Percentiles rank a stretch among this genome's conserved stretches.
These are phyloP conservation scores for Candida namnaoensis DNA, from an alignment of 805 yeast species.

Conservation along the genomic window DNA sequence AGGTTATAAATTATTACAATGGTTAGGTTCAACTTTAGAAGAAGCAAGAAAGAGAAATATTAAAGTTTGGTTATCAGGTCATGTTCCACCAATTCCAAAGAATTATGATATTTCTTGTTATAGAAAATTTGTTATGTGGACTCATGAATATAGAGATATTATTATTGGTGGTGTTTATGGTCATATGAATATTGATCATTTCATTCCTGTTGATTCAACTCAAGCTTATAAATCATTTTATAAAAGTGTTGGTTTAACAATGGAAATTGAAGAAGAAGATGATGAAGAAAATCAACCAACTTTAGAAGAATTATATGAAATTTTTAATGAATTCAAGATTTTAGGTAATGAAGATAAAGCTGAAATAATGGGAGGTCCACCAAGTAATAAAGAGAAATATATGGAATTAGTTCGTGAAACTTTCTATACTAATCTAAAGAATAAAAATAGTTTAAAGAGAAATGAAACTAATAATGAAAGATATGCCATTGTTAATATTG, in stretches of 20 bases:
- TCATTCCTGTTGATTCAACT: constrained; percentile 64
- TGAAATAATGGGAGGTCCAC: constrained; percentile 51
- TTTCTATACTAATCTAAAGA: constrained; percentile 32
- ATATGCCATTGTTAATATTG: constrained; percentile 61
- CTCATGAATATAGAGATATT: constrained; percentile 75
- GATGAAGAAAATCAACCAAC: constrained; percentile 12
- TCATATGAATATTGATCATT: constrained; percentile 87
- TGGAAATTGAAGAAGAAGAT: constrained; percentile 8
- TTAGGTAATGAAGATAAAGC: constrained; percentile 19
- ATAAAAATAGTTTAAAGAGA: constrained; percentile 7
- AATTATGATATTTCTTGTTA: constrained; percentile 68
- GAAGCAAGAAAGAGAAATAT: constrained; percentile 66
- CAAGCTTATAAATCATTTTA: constrained; percentile 45
- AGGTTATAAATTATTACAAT: constrained; percentile 65
- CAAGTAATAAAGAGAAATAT: constrained; percentile 56
- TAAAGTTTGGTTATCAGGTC: constrained; percentile 86
- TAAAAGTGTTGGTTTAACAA: constrained; percentile 21
- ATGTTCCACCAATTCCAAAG: constrained; percentile 80
- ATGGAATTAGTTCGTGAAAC: constrained; percentile 47
- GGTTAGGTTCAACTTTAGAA: constrained; percentile 69
- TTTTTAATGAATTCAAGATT: constrained; percentile 12
- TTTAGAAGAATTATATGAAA: constrained; percentile 15
- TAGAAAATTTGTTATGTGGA: constrained; percentile 72
- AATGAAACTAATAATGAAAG: constrained; percentile 39
- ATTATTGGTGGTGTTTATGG: constrained; percentile 81